Base-by-base conservation (phyloP, 352 stramenopile genomes). In the Globisporangium paroecandrum region DNA sequence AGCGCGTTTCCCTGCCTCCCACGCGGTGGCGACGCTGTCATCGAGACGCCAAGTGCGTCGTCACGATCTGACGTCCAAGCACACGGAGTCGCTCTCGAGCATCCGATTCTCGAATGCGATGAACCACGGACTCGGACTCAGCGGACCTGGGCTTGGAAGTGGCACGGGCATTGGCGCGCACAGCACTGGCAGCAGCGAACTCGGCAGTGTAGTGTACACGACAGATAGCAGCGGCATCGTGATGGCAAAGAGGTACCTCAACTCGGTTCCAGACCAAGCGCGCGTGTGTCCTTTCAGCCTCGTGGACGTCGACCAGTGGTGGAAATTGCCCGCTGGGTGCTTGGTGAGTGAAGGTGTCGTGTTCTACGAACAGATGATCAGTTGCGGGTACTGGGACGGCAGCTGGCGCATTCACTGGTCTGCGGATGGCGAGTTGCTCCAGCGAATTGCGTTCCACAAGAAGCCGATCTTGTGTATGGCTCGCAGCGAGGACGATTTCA, bases 331-430 rank as follows among this genome's bases (percentile, higher is more conserved):
- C 22, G 74, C 79, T 6, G 86, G 86, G 15, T 93, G 85, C 24
- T 71, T 91, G 10, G 85, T 90, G 43, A 84, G 76, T 56, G 85
- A 93, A 68, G 85, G 87, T 41, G 83, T 95, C 15, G 87, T 95
- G 47, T 95, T 93, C 58, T 95, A 95, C 66, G 87, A 95, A 71
- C 87, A 95, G 61, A 95, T 95, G 87, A 93, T 95, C 65, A 95
- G 87, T 72, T 95, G 85, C 64, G 87, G 87, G 8, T 94, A 94
- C 68, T 95, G 86, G 84, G 87, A 95, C 72, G 87, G 87, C 15
- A 94, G 87, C 58, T 95, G 87, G 87, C 84, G 87, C 2, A 95
- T 95, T 46, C 85, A 94, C 64, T 95, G 87, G 87, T 90, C 87
- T 46, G 86, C 82, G 15, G 87, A 95, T 69, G 87, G 87, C 43